Evolutionary conservation across 2,329 filamentous ascomycete genomes (phyloP), one percentile per base, ranked within the genome.

Genomic region (Dactylellina sp.): DNA sequence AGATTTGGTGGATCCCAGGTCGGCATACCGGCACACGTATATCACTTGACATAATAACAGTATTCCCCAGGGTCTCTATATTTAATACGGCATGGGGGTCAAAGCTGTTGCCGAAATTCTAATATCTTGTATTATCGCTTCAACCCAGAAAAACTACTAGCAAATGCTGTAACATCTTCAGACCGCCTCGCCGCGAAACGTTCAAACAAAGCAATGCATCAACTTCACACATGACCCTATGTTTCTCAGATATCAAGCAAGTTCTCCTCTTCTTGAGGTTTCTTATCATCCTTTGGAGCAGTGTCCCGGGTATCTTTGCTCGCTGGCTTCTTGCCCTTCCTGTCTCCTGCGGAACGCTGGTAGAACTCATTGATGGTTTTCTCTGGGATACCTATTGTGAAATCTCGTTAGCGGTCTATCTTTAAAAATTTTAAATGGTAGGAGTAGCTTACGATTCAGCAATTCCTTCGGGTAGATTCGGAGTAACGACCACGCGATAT

Each of bases 381-480:
- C 84, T 88, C 88, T 71, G 91, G 91, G 80, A 95, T 93, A 70
- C 75, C 75, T 75, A 32, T 61, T 20, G n/a, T 12, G 12, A 50
- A 37, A 12, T 24, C 22, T 46, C 16, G 28, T 62, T 57, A 63
- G 35, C 18, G 12, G n/a, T 32, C 20, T 52, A 6, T 20, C 16
- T 32, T 1, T 18, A n/a, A 16, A 49, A 55, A 85, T 85, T 77
- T 56, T 52, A 11, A 32, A 22, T 39, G 4, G 7, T 32, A 18
- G 35, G 24, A 50, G 16, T 16, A 28, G 64, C 75, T 66, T 71
- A 83, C 96, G 92, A 85, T 99, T 99, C 79, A 99, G 91, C 78
- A 97, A 84, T 80, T 99, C 95, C 88, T 96, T 97, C 82, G 94
- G 94, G 86, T 94, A 99, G 82, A 99, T 97, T 77, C 95, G 89